These are phyloP conservation scores for Nigrograna mackinnonii DNA, from an alignment of 2,329 filamentous ascomycete genomes.

Conservation along the genomic window DNA sequence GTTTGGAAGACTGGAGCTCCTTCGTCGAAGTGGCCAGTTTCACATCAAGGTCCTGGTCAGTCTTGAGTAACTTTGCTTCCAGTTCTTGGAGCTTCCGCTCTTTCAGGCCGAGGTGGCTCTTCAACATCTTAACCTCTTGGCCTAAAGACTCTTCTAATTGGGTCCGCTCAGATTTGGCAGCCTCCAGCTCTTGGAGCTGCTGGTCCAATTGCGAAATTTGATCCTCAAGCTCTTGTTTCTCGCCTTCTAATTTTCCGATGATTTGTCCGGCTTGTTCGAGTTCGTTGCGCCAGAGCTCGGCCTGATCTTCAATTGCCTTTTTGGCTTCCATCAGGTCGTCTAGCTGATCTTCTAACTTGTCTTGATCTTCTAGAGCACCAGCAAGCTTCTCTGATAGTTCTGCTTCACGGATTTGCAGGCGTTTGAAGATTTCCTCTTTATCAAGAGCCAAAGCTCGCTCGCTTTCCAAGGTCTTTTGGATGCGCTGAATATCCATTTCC, in stretches of 20 bases:
- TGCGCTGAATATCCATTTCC: conserved; percentile 82
- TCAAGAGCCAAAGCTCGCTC: conserved; percentile 94
- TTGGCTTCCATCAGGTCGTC: conserved; percentile 88
- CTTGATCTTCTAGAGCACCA: conserved; percentile 90
- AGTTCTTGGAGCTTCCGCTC: conserved; percentile 88
- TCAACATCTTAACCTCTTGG: conserved; percentile 87
- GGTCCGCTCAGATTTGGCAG: conserved; percentile 72
- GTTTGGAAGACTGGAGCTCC: conserved; percentile 74
- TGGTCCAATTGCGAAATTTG: conserved; percentile 71
- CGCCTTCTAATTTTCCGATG: conserved; percentile 81
- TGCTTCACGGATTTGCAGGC: conserved; percentile 87
- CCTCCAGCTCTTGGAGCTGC: conserved; percentile 71
- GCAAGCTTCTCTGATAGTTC: conserved; percentile 93
- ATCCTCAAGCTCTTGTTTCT: conserved; percentile 75
- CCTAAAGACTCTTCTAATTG: conserved; percentile 75
- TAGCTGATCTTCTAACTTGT: conserved; percentile 89
- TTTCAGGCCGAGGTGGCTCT: conserved; percentile 86
- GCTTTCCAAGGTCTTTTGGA: conserved; percentile 93
- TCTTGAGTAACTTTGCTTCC: conserved; percentile 79
- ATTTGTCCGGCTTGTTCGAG: conserved; percentile 90
- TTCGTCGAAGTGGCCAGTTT: conserved; percentile 79
- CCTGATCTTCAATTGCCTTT: conserved; percentile 83
- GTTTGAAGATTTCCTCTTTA: conserved; percentile 98
- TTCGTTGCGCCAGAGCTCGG: conserved; percentile 76
- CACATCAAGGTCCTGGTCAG: conserved; percentile 86